phyloP scores from a whole-genome alignment of 768 basidiomycete species.

The Mycena venus region DNA sequence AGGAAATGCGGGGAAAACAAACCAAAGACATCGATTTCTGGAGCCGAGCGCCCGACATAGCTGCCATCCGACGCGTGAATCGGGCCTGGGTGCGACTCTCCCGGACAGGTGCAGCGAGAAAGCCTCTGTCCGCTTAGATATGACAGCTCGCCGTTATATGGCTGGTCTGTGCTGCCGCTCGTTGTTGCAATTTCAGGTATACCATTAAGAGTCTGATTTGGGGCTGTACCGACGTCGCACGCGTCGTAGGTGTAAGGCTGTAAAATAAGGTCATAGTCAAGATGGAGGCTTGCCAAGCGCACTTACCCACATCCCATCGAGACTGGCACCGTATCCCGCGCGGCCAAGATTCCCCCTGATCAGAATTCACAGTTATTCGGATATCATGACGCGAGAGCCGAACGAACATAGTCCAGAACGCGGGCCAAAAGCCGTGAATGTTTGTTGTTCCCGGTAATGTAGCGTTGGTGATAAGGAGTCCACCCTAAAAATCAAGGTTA shows the following conservation, averaged over 20 bases:
- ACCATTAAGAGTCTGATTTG: conserved; percentile 86
- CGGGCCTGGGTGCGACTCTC: conserved; percentile 92
- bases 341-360: conserved; percentile 24
- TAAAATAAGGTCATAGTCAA: too few relatives aligned
- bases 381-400: neutral
- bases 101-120: conserved; percentile 89
- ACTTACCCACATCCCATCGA: conserved; percentile 66
- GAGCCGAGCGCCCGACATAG: conserved; percentile 85
- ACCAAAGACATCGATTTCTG: conserved; percentile 90
- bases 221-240: conserved; percentile 90
- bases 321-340: conserved; percentile 22
- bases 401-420: conserved; percentile 76
- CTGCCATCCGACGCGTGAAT: conserved; percentile 76
- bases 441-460: conserved; percentile 75
- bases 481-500: conserved; percentile 85
- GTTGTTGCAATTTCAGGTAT: conserved; percentile 66
- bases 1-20: neutral
- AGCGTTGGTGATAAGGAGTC: conserved; percentile 77
- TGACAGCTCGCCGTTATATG: conserved; percentile 69
- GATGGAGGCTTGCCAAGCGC: neutral
- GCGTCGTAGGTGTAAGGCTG: conserved; percentile 68
- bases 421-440: conserved; percentile 76
- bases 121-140: conserved; percentile 84
- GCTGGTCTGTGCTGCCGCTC: conserved; percentile 63
- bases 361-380: neutral